Base-by-base conservation (phyloP, 805 yeast genomes). In the Candida oleophila region DNA sequence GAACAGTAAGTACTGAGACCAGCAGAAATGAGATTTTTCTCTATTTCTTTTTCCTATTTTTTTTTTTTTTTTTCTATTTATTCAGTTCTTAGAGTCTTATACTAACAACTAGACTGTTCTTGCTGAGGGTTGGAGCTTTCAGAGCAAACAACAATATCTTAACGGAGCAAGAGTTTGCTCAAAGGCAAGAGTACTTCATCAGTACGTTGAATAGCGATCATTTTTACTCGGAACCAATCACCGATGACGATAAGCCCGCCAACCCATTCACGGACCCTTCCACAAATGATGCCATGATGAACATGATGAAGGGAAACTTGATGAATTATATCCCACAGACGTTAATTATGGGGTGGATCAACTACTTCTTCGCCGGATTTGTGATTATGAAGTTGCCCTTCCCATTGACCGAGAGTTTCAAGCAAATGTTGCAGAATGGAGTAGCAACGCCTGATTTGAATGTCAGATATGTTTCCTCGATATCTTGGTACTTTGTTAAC, bases 401-500 rank as follows among this genome's bases (percentile, higher is more conserved):
- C 69, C 96, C 96, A 2, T 70, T 94, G 47, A 94, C 98, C 0
- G 75, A 83, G 28, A 83, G 91, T 49, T 94, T 94, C 73, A 94
- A 94, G 65, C 80, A 87, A 49, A 91, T 94, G 96, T 68, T 94
- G 38, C 99, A 94, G 66, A 81, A 80, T 22, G 96, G 97, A 5
- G 85, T 94, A 12, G 77, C 75, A 48, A 90, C 98, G 0, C 76
- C 84, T 1, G 95, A 92, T 57, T 72, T 94, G 48, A 94, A 91
- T 60, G 96, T 85, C 7, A 73, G 96, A 22, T 94, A 96, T 82
- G 98, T 94, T 15, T 85, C 94, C 33, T 83, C 96, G 2, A 85
- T 94, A 18, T 89, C 97, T 3, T 94, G 98, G 98, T 94, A 92
- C 64, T 88, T 94, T 63, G 87, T 92, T 45, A 87, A 89, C 46